A percentile compares a stretch with the other conserved stretches of the same genome.
Conservation (phyloP, 2,329 filamentous ascomycete species). For the Madurella mycetomatis region DNA sequence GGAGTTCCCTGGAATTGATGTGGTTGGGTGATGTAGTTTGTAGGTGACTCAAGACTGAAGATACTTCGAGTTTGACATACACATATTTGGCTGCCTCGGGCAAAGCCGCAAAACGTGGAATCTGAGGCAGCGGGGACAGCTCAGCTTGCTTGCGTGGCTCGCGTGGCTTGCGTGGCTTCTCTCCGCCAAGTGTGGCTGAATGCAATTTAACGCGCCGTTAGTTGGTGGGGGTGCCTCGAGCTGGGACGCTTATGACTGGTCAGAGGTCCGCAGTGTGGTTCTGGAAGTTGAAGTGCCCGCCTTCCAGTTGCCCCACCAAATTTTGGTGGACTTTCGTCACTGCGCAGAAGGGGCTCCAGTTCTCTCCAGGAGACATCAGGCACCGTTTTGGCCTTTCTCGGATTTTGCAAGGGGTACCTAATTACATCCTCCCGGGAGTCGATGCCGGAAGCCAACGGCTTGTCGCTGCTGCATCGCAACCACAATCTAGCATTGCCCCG, state of each 20-base stretch:
- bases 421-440: not conserved
- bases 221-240: conserved; percentile 6
- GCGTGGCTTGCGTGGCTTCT: conserved; percentile 7
- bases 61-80: too few species aligned
- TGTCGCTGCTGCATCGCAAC: not conserved
- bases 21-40: too few species aligned
- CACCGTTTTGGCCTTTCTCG: conserved; percentile 14
- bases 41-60: too few species aligned
- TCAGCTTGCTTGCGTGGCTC: too few species aligned
- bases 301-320: conserved; percentile 16
- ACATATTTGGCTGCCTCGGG: too few species aligned
- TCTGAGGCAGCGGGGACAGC: not conserved
- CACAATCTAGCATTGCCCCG: not conserved
- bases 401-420: conserved; percentile 3
- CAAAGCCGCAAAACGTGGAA: too few species aligned
- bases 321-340: conserved; percentile 21
- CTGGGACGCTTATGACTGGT: not conserved
- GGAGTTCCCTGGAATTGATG: too few species aligned
- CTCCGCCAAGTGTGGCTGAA: conserved; percentile 13
- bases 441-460: conserved; percentile 5
- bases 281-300: not conserved
- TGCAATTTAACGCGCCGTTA: conserved; percentile 5
- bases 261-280: not conserved
- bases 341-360: conserved; percentile 13
- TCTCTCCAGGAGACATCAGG: conserved; percentile 14